Evolutionary conservation across 2,329 filamentous ascomycete species (phyloP).

Genomic region (Epichloe sibirici): DNA sequence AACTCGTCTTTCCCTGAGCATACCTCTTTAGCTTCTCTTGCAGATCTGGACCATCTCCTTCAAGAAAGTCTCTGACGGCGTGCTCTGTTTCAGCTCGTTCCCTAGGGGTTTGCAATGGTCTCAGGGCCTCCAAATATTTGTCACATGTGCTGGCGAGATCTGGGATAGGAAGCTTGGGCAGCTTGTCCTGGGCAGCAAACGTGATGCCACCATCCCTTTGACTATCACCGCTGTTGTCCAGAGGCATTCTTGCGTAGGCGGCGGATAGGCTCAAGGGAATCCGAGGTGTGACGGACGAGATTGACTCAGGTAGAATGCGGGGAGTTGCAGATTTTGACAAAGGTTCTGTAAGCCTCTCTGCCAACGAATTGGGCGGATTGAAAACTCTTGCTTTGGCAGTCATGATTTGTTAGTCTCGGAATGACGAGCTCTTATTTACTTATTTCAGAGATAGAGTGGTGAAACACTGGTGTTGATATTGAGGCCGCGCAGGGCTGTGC

Average conservation of each 20-base stretch:
- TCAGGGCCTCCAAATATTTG: slow-evolving; percentile 68
- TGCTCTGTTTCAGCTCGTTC: slow-evolving; percentile 75
- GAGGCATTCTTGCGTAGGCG: slow-evolving; percentile 33
- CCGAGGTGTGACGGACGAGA: slow-evolving; percentile 8
- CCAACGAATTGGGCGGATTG: slow-evolving; percentile 58
- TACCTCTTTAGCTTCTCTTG: slow-evolving; percentile 87
- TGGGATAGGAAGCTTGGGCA: slow-evolving; percentile 88
- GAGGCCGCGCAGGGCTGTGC: slow-evolving; percentile 75
- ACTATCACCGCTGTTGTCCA: slow-evolving; percentile 19
- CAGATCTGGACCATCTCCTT: slow-evolving; percentile 66
- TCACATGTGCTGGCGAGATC: slow-evolving; percentile 67
- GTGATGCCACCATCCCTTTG: slow-evolving; percentile 61
- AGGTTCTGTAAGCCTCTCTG: slow-evolving; percentile 48
- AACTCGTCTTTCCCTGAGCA: slow-evolving; percentile 81
- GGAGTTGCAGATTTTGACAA: slow-evolving; percentile 23
- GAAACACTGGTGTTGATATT: slow-evolving; percentile 51
- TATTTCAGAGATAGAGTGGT: slow-evolving; percentile 54
- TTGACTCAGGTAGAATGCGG: slow-evolving; percentile 27
- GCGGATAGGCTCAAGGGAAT: slow-evolving; percentile 14
- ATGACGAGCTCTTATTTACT: neutral
- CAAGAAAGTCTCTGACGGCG: slow-evolving; percentile 74
- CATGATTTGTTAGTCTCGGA: slow-evolving; percentile 22
- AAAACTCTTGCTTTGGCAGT: slow-evolving; percentile 25
- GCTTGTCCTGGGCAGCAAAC: slow-evolving; percentile 75
- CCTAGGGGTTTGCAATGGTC: slow-evolving; percentile 65